Evolutionary conservation across 1,284 basidiomycete species (phyloP).

Genomic region (Thecaphora thlaspeos): DNA sequence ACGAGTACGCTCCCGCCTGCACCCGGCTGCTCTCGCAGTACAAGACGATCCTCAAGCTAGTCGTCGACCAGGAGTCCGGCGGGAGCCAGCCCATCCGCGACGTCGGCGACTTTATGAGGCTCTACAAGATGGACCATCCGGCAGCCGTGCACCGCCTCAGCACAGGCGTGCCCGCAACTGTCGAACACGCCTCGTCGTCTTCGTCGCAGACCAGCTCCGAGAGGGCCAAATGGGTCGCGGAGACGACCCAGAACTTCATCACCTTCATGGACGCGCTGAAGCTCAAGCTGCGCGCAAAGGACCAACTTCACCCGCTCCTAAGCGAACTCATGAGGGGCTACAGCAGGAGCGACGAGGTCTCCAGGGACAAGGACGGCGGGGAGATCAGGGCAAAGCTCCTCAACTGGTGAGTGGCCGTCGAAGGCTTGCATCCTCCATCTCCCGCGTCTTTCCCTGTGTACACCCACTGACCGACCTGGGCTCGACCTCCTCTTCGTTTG

Average conservation of each 20-base stretch:
- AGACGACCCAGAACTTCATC: slow-evolving; percentile 92
- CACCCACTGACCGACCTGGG: no score
- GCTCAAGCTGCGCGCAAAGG: slow-evolving; percentile 86
- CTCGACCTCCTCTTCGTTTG: no score
- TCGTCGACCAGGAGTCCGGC: slow-evolving; percentile 72
- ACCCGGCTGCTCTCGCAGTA: slow-evolving; percentile 88
- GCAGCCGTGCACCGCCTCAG: slow-evolving; percentile 85
- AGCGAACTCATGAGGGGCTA: slow-evolving; percentile 85
- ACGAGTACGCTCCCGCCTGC: slow-evolving; percentile 95
- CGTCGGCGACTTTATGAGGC: slow-evolving; percentile 74
- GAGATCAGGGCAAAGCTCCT: slow-evolving; percentile 90
- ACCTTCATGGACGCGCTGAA: slow-evolving; percentile 98
- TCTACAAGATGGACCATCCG: slow-evolving; percentile 89
- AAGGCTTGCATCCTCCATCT: no score
- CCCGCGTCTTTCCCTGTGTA: no score
- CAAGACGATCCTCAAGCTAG: slow-evolving; percentile 92
- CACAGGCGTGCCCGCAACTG: slow-evolving; percentile 92
- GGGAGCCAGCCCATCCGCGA: slow-evolving; percentile 34
- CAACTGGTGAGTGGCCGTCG: slow-evolving; percentile 72
- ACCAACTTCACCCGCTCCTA: slow-evolving; percentile 90
- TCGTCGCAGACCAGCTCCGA: slow-evolving; percentile 66
- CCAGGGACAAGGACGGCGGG: slow-evolving; percentile 85
- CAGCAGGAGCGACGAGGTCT: slow-evolving; percentile 36
- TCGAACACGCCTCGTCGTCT: slow-evolving; percentile 72
- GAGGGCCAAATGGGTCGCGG: slow-evolving; percentile 95